Base-by-base conservation (phyloP, 176 grass and related monocot species). In the Oryza punctata region DNA sequence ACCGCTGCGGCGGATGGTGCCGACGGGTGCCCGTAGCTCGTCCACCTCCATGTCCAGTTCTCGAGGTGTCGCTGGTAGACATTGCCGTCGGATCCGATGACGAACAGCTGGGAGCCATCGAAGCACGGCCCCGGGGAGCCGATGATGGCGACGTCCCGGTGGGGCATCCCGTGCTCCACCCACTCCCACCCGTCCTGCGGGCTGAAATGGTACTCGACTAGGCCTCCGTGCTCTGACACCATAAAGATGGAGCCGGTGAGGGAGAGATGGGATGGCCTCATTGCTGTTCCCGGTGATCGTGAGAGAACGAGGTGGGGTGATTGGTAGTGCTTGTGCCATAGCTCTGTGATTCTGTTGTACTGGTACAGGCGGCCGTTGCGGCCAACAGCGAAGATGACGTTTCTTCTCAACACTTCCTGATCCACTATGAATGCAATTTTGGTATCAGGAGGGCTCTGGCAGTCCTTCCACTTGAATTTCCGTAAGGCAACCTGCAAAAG, bases 401-500 rank as follows among this genome's bases (percentile, higher is more conserved):
- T 99, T 73, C 84, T 70, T 82, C 96, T 87, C 60, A 96, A 90
- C 12, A 90, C 69, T 78, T 99, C 96, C 83, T 96, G 96, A 41
- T 99, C 96, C 65, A 96, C 85, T 66, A 99, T 94, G 75, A 94
- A 99, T 76, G 96, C 91, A 77, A 99, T 81, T 79, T 68, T 96
- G 16, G 85, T 99, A 30, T 96, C 89, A 14, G 87, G 93, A 28
- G 91, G 93, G 68, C 76, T 89, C 18, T 83, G 87, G 78, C 96
- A 99, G 86, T 99, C 93, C 85, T 99, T 99, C 96, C 93, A 99
- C 88, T 94, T 90, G 85, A 96, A 96, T 80, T 88, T 91, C 43
- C 93, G 81, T 11, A 90, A 84, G 6, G 89, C 89, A 12, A 99
- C 93, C 93, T 98, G 72, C 50, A 89, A 38, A 76, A 6, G 25